Conservation (phyloP, 1,284 basidiomycete species). For the Ganoderma multipileum region DNA sequence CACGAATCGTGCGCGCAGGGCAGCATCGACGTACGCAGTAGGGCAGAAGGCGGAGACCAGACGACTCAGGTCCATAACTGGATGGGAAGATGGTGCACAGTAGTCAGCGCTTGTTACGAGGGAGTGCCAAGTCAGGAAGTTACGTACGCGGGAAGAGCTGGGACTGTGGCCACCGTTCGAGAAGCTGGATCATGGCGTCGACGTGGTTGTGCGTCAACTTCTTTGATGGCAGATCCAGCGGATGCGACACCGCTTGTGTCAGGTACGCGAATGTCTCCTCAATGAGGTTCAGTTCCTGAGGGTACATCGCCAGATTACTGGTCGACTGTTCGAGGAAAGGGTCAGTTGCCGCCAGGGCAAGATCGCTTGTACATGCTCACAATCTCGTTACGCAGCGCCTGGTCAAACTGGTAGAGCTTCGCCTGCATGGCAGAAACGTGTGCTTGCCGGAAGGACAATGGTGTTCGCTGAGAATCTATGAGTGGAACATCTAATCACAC, state of each 20-base stretch:
- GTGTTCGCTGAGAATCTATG: constrained; percentile 49
- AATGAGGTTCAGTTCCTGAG: constrained; percentile 67
- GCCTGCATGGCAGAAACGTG: constrained; percentile 88
- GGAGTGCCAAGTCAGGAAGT: background rate
- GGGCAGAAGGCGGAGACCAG: constrained; percentile 76
- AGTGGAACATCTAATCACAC: too few relatives aligned
- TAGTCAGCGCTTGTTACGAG: constrained; percentile 1
- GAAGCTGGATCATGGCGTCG: constrained; percentile 67
- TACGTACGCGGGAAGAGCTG: constrained; percentile 84
- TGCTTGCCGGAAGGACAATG: constrained; percentile 84
- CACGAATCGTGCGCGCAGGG: constrained; percentile 60
- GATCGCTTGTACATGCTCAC: constrained; percentile 46
- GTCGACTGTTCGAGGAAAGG: constrained; percentile 57
- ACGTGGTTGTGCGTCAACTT: constrained; percentile 57
- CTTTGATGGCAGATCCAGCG: constrained; percentile 37
- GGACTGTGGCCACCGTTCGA: constrained; percentile 82
- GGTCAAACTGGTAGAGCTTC: constrained; percentile 87
- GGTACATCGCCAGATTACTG: constrained; percentile 70
- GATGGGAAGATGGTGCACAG: background rate
- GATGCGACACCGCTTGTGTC: constrained; percentile 51
- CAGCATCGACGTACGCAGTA: constrained; percentile 53
- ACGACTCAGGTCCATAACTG: constrained; percentile 90
- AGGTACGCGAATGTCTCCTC: constrained; percentile 75
- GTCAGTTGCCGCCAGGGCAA: background rate
- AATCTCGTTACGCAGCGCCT: constrained; percentile 70